These are phyloP conservation scores for Lantana camara DNA, from an alignment of 257 asterid species.

Conservation along the genomic window DNA sequence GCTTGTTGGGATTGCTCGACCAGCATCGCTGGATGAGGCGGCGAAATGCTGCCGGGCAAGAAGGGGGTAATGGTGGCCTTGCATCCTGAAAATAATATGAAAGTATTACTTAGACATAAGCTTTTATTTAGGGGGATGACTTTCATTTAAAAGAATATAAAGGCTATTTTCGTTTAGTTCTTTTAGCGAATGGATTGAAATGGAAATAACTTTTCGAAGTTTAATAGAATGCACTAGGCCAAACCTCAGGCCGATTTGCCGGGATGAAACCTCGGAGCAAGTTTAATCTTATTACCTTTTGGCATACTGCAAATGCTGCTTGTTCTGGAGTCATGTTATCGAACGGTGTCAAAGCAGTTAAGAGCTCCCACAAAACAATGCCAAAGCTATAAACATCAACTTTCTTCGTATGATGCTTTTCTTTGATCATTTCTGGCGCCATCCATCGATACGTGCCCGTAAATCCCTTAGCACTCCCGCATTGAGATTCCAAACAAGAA, in stretches of 20 bases:
- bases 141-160: no score
- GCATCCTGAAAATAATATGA: constrained; percentile 55
- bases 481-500: constrained; percentile 90
- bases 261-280: no score
- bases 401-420: constrained; percentile 87
- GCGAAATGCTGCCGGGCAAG: constrained; percentile 69
- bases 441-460: constrained; percentile 98
- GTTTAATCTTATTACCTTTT: constrained; percentile 58
- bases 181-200: no score
- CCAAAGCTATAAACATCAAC: constrained; percentile 95
- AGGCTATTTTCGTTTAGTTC: no score
- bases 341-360: constrained; percentile 88
- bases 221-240: no score
- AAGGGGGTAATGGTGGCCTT: constrained; percentile 84
- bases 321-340: constrained; percentile 96
- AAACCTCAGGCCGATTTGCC: no score
- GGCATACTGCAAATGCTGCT: constrained; percentile 99
- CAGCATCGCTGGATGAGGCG: constrained; percentile 78
- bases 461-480: constrained; percentile 93
- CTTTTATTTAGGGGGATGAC: no score
- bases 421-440: constrained; percentile 99
- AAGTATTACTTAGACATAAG: no score
- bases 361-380: constrained; percentile 90
- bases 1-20: constrained; percentile 80
- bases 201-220: no score